Conservation (phyloP, 1,284 basidiomycete genomes). For the Coniferiporia sulphurascens region DNA sequence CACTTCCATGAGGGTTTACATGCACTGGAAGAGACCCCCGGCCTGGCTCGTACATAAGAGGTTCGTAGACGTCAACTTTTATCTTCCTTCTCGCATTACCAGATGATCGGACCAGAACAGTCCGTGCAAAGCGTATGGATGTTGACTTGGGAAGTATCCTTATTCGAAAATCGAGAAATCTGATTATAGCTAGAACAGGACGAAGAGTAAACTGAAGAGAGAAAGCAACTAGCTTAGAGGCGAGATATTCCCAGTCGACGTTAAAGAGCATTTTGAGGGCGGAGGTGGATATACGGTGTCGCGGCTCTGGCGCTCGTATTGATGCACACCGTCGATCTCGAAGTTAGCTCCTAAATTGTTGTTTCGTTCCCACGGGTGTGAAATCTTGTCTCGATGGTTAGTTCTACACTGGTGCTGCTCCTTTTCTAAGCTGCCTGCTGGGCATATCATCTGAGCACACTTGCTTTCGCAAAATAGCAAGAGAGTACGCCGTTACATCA, state of each 20-base stretch:
- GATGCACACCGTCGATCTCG: too few species aligned
- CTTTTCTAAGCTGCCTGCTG: too few species aligned
- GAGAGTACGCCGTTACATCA: too few species aligned
- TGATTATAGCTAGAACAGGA: not conserved
- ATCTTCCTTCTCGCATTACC: slow-evolving; percentile 10
- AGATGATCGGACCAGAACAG: slow-evolving; percentile 3
- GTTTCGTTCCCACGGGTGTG: too few species aligned
- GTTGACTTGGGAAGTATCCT: slow-evolving; percentile 7
- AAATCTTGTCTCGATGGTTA: too few species aligned
- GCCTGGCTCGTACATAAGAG: not conserved
- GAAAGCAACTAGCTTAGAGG: not conserved
- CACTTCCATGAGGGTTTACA: slow-evolving; percentile 19
- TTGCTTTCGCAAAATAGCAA: too few species aligned
- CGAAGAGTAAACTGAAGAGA: not conserved
- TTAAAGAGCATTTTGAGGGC: too few species aligned
- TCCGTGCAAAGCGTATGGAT: slow-evolving; percentile 9
- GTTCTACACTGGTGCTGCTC: too few species aligned
- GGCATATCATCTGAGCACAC: too few species aligned
- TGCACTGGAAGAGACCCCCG: slow-evolving; percentile 14
- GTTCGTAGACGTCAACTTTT: slow-evolving; percentile 17
- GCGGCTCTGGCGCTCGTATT: too few species aligned
- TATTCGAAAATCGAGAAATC: slow-evolving; percentile 6
- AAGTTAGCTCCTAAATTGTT: too few species aligned
- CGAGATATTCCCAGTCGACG: not conserved
- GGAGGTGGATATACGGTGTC: too few species aligned